A percentile compares a stretch with the other conserved stretches of the same genome.
Evolutionary conservation across 1,139 yeast genomes (phyloP).

Genomic region (Neolecta irregularis): DNA sequence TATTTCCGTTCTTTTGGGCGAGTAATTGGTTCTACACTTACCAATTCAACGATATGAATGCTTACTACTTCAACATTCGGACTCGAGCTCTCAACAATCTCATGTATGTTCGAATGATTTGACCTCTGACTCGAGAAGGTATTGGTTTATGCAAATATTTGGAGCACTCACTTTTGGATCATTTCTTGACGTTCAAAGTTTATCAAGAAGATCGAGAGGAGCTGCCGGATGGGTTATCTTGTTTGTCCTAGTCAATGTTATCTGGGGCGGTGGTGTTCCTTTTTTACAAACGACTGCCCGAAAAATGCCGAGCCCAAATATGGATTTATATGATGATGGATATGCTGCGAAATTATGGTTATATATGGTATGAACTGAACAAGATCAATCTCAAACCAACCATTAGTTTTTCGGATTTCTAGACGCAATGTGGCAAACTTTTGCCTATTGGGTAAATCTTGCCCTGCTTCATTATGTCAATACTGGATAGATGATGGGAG

Average conservation of each 20-base stretch:
- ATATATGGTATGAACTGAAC: slow-evolving; percentile 18
- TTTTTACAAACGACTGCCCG: too few species aligned
- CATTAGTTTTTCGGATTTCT: slow-evolving; percentile 43
- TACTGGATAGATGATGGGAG: too few species aligned
- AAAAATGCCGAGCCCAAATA: too few species aligned
- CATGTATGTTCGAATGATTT: too few species aligned
- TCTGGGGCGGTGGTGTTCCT: slow-evolving; percentile 53
- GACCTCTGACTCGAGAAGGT: too few species aligned
- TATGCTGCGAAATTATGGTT: slow-evolving; percentile 27
- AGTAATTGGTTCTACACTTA: slow-evolving; percentile 55
- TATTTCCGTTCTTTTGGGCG: slow-evolving; percentile 48
- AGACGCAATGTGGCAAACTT: slow-evolving; percentile 46
- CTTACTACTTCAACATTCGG: slow-evolving; percentile 40
- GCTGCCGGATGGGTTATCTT: slow-evolving; percentile 33
- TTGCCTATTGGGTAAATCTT: slow-evolving; percentile 41
- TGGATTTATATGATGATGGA: too few species aligned
- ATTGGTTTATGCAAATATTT: slow-evolving; percentile 46
- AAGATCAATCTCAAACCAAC: too few species aligned
- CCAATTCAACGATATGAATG: slow-evolving; percentile 45
- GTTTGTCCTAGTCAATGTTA: slow-evolving; percentile 31
- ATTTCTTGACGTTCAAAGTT: slow-evolving; percentile 32
- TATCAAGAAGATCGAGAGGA: slow-evolving; percentile 34
- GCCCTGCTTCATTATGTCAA: too few species aligned
- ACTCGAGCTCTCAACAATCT: slow-evolving; percentile 46
- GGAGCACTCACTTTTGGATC: slow-evolving; percentile 39